Evolutionary conservation across 164 flowering plant species (phyloP), one percentile per base, ranked within the genome.

Genomic region (Euptelea pleiosperma): DNA sequence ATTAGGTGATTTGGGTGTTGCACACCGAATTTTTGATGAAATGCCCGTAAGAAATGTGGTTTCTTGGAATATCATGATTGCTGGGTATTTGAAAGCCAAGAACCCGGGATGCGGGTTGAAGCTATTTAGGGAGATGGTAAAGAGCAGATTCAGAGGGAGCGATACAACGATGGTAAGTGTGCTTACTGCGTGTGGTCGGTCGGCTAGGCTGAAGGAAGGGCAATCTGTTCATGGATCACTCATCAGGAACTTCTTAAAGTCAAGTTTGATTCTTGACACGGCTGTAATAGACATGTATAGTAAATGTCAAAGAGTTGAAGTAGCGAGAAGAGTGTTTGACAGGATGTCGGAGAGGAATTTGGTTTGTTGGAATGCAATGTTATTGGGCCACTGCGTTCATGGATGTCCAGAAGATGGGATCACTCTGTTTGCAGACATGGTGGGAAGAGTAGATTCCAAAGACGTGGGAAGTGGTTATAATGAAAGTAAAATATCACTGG

Each of bases 311-410:
- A 79, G 70, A 64, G 77, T 75, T 18, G 79, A 70, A 44, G 16
- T 46, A 25, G 91, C 87, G 8, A 57, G 66, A 8, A 68, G 40
- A 31, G 64, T 87, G 31, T 89, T 85, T 52, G 79, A 83, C 55
- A 63, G 64, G 34, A 62, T 79, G 75, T n/a, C 14, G 16, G 40
- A 40, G 43, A 77, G 69, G 72, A 85, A 87, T 71, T 53, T 78
- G 62, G 75, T 78, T 34, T 79, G 77, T 46, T 89, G 88, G 91
- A 89, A 85, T 81, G 75, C 88, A 28, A 87, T 89, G 87, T 74
- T 87, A 54, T 65, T 85, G 73, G 94, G 86, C 21, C 77, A 85
- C 54, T 79, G 83, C 64, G 68, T 83, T 65, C 82, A 79, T 68
- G 97, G 91, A 21, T 65, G 70, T 52, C 76, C 90, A 6, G 54